These are phyloP conservation scores for Rhynchosporium agropyri DNA, from an alignment of 2,329 filamentous ascomycete genomes.

Conservation along the genomic window DNA sequence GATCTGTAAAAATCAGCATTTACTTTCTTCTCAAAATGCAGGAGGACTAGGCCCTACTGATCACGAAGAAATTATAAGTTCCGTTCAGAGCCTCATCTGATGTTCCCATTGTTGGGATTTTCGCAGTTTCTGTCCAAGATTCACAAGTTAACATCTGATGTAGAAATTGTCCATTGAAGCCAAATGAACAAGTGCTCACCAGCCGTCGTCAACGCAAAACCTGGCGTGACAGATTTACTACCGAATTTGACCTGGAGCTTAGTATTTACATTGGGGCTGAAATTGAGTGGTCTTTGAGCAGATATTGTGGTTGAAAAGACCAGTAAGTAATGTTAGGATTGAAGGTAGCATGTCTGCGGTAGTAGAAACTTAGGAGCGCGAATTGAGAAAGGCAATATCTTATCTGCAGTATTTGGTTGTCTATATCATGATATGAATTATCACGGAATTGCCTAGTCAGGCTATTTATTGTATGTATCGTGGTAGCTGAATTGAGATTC, in stretches of 20 bases:
- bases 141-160: not conserved
- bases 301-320: slow-evolving; percentile 6
- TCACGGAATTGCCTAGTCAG: not conserved
- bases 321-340: slow-evolving; percentile 14
- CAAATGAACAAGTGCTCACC: slow-evolving; percentile 1
- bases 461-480: not conserved
- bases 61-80: slow-evolving; percentile 27
- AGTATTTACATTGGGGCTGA: slow-evolving; percentile 22
- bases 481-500: not conserved
- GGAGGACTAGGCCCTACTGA: slow-evolving; percentile 18
- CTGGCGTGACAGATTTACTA: slow-evolving; percentile 22
- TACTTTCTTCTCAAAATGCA: not conserved
- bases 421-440: not conserved
- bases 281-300: slow-evolving; percentile 26
- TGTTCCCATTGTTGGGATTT: slow-evolving; percentile 26
- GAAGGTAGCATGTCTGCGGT: slow-evolving; percentile 22
- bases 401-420: not conserved
- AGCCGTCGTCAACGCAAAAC: slow-evolving; percentile 22
- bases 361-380: not conserved
- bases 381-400: not conserved
- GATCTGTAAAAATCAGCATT: slow-evolving; percentile 20
- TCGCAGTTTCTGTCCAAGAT: slow-evolving; percentile 16
- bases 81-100: slow-evolving; percentile 20
- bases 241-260: slow-evolving; percentile 26
- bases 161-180: not conserved